A percentile compares a stretch with the other conserved stretches of the same genome.
Conservation (phyloP, 306 rosid genomes). For the Carpinus viminea region DNA sequence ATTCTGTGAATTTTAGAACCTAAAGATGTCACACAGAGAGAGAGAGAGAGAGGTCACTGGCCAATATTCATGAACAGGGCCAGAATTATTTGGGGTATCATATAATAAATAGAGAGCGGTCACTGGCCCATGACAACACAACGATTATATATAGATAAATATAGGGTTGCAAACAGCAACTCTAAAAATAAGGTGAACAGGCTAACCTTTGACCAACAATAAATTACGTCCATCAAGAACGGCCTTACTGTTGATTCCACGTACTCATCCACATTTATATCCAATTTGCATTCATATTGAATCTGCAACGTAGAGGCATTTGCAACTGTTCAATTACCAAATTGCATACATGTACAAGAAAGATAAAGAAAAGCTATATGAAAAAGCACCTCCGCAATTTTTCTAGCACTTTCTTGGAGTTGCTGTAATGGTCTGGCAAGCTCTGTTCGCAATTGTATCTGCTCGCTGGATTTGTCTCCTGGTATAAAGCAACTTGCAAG, state of each 20-base stretch:
- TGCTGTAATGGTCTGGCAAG: constrained; percentile 93
- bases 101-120: no score
- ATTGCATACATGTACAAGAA: constrained; percentile 3
- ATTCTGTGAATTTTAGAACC: no score
- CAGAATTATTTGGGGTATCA: no score
- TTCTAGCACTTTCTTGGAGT: constrained; percentile 96
- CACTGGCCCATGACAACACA: no score
- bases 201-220: constrained; percentile 97
- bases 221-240: constrained; percentile 92
- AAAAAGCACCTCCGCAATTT: constrained; percentile 83
- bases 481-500: constrained; percentile 98
- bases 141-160: no score
- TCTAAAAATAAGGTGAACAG: constrained; percentile 1
- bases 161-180: not conserved
- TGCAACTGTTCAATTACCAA: constrained; percentile 19
- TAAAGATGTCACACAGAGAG: no score
- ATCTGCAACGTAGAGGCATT: constrained; percentile 49
- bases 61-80: no score
- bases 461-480: constrained; percentile 86
- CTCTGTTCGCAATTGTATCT: constrained; percentile 87
- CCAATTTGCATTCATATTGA: constrained; percentile 96
- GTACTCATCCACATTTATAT: constrained; percentile 76
- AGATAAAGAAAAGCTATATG: constrained; percentile 12
- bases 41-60: no score
- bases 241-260: constrained; percentile 98